phyloP scores from a whole-genome alignment of 2,329 filamentous ascomycete genomes.

The Colletotrichum costaricense region DNA sequence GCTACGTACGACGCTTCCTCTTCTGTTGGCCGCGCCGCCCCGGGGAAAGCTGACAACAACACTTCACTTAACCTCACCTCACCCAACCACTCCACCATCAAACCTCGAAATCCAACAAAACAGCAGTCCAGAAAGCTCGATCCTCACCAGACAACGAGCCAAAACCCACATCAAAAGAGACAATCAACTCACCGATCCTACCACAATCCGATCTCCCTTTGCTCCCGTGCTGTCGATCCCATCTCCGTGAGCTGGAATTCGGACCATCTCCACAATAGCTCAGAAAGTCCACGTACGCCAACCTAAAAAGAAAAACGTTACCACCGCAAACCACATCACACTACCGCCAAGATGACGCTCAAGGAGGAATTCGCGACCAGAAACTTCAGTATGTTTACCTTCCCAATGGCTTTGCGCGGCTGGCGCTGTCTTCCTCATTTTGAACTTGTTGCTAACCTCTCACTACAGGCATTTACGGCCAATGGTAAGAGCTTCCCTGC shows the following conservation, averaged over 20 bases:
- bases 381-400: slow-evolving; percentile 76
- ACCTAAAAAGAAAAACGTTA: slow-evolving; percentile 20
- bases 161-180: background rate
- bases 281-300: slow-evolving; percentile 35
- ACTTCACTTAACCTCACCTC: background rate
- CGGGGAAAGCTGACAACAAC: slow-evolving; percentile 30
- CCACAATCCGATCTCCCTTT: background rate
- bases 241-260: slow-evolving; percentile 31
- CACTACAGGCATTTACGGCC: slow-evolving; percentile 75
- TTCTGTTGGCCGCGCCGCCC: slow-evolving; percentile 21
- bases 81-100: slow-evolving; percentile 8
- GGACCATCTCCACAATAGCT: slow-evolving; percentile 36
- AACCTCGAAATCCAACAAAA: background rate
- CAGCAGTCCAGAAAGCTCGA: slow-evolving; percentile 1
- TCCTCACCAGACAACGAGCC: background rate
- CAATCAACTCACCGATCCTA: background rate
- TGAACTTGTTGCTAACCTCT: slow-evolving; percentile 45
- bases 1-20: slow-evolving; percentile 34
- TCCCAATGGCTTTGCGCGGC: background rate
- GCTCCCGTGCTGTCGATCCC: slow-evolving; percentile 16
- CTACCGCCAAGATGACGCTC: slow-evolving; percentile 71
- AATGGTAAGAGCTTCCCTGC: slow-evolving; percentile 69
- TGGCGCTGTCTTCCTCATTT: background rate
- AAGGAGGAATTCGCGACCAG: slow-evolving; percentile 78
- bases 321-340: slow-evolving; percentile 21